Evolutionary conservation across 1,139 yeast species (phyloP).

Genomic region (Yamadazyma epiphylla): DNA sequence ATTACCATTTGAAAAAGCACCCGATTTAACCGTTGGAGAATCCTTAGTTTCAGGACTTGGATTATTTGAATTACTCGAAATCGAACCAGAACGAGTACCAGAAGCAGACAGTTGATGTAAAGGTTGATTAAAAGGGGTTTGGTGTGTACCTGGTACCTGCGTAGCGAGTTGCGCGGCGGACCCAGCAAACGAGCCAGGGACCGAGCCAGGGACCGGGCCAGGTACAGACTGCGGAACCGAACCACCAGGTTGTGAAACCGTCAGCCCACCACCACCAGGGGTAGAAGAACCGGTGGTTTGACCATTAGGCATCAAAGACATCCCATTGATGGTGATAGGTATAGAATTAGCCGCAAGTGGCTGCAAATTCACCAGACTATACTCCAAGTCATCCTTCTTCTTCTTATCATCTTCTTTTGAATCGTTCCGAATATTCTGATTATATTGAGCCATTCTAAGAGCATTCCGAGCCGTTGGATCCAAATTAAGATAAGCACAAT

Average conservation of each 20-base stretch:
- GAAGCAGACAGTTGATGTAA: too few species aligned
- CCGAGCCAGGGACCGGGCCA: neutral
- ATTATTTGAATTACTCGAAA: neutral
- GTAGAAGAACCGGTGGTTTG: neutral
- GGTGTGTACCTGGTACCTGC: too few species aligned
- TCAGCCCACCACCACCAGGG: too few species aligned
- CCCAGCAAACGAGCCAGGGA: neutral
- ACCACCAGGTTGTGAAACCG: neutral
- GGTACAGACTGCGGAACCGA: neutral
- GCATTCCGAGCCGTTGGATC: slow-evolving; percentile 51
- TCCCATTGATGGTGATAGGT: too few species aligned
- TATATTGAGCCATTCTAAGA: slow-evolving; percentile 48
- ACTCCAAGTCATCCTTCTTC: slow-evolving; percentile 3
- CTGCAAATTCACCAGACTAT: too few species aligned
- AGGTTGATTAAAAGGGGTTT: too few species aligned
- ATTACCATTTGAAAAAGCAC: too few species aligned
- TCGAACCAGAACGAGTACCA: too few species aligned
- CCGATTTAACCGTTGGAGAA: neutral
- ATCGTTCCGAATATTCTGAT: slow-evolving; percentile 39
- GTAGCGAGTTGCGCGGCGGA: neutral
- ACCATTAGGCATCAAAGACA: neutral
- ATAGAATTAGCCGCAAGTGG: too few species aligned
- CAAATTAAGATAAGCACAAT: slow-evolving; percentile 51
- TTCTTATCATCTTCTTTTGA: slow-evolving; percentile 15
- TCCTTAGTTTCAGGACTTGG: neutral